Percentiles rank a stretch among this genome's conserved stretches.
phyloP scores from a whole-genome alignment of 2,329 filamentous ascomycete genomes.

The Ilyonectria sp. region DNA sequence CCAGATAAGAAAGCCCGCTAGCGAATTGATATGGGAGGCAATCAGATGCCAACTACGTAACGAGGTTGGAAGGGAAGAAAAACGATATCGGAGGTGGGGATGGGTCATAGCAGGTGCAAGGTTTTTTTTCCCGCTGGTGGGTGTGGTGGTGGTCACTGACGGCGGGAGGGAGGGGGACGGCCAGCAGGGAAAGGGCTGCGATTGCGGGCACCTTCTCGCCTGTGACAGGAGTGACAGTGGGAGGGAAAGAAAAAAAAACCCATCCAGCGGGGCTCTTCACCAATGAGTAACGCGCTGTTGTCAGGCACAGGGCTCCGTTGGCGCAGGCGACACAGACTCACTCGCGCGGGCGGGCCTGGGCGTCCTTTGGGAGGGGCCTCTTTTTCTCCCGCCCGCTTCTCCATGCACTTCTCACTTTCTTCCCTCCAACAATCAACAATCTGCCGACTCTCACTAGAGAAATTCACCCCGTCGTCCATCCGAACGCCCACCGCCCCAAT shows the following conservation, averaged over 20 bases:
- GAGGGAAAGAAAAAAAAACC: slow-evolving; percentile 33
- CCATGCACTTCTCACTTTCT: neutral
- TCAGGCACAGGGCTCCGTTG: slow-evolving; percentile 21
- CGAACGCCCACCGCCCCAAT: slow-evolving; percentile 27
- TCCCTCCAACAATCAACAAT: neutral
- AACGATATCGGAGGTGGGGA: neutral
- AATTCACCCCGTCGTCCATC: slow-evolving; percentile 13
- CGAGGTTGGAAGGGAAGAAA: neutral
- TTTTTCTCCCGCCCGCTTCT: slow-evolving; percentile 29
- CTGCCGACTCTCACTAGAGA: slow-evolving; percentile 24
- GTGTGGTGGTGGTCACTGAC: neutral
- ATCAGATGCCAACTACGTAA: neutral
- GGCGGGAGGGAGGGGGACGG: neutral
- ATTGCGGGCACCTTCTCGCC: neutral
- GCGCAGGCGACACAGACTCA: neutral
- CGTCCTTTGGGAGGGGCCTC: neutral
- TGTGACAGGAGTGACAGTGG: slow-evolving; percentile 1
- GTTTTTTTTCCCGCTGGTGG: neutral
- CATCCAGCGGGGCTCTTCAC: slow-evolving; percentile 29
- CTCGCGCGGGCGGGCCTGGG: slow-evolving; percentile 10
- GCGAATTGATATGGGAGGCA: slow-evolving; percentile 1
- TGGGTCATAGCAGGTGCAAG: neutral
- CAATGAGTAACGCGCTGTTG: slow-evolving; percentile 48
- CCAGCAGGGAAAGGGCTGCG: neutral
- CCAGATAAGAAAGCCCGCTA: neutral